Percentiles rank a stretch among this genome's conserved stretches.
These are phyloP conservation scores for Microascus cirrosus DNA, from an alignment of 2,329 filamentous ascomycete genomes.

Conservation along the genomic window DNA sequence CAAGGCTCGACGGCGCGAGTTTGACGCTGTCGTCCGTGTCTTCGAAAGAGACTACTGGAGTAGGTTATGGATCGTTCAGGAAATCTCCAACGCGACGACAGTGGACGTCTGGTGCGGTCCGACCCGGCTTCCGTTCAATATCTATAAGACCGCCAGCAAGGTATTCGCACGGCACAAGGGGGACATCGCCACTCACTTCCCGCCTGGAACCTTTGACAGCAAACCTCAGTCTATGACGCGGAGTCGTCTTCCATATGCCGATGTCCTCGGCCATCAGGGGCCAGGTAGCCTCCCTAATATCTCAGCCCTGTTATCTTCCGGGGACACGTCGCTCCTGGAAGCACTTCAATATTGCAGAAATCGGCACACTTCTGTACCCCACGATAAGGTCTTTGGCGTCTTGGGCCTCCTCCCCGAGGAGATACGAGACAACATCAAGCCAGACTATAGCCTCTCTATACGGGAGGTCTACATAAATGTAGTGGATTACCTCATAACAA, in stretches of 20 bases:
- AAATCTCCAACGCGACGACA: conserved; percentile 13
- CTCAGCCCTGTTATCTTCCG: neutral
- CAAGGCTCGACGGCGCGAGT: neutral
- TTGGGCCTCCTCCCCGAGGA: conserved; percentile 17
- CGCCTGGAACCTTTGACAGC: neutral
- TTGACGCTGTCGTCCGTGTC: conserved; percentile 14
- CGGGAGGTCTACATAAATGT: conserved; percentile 21
- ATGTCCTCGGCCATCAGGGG: conserved; percentile 8
- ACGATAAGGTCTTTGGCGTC: conserved; percentile 24
- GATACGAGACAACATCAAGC: conserved; percentile 14
- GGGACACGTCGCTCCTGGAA: conserved; percentile 7
- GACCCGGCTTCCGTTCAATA: conserved; percentile 9
- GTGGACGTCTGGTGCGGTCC: conserved; percentile 15
- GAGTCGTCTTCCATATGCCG: conserved; percentile 5
- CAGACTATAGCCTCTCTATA: conserved; percentile 18
- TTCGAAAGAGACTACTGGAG: conserved; percentile 24
- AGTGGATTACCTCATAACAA: conserved; percentile 17
- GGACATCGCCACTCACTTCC: conserved; percentile 5
- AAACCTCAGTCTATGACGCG: conserved; percentile 4
- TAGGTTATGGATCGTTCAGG: conserved; percentile 20
- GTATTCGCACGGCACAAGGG: conserved; percentile 8
- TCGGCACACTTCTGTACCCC: conserved; percentile 17
- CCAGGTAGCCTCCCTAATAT: conserved; percentile 8
- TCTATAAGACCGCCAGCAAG: conserved; percentile 9
- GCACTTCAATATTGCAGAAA: conserved; percentile 13